A percentile compares a stretch with the other conserved stretches of the same genome.
phyloP scores from a whole-genome alignment of 2,329 filamentous ascomycete species.

The Hypomyces perniciosus region DNA sequence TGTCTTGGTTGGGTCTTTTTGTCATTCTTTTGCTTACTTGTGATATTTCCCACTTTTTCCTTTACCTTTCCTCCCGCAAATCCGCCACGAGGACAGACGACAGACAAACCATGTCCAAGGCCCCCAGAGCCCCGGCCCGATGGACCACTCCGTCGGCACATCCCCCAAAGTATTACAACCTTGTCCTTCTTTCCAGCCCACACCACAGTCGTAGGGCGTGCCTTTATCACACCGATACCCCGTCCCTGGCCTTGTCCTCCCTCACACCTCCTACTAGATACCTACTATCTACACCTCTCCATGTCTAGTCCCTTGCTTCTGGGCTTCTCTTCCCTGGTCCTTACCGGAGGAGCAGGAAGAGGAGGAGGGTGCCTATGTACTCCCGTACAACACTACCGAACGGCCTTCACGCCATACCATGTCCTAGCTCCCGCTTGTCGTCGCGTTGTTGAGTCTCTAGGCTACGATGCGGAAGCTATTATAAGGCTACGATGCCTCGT shows the following conservation, averaged over 20 bases:
- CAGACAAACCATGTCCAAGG: not conserved
- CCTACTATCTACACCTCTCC: not conserved
- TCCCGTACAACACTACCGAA: constrained; percentile 8
- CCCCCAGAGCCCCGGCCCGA: too few species aligned
- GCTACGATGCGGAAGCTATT: constrained; percentile 27
- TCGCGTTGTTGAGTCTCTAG: constrained; percentile 20
- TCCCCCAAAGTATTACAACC: too few species aligned
- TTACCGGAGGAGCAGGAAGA: not conserved
- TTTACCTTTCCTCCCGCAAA: too few species aligned
- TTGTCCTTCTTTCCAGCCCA: too few species aligned
- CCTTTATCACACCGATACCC: not conserved
- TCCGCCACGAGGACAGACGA: too few species aligned
- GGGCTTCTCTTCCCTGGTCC: not conserved
- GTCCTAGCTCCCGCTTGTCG: constrained; percentile 8
- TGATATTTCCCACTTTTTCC: too few species aligned
- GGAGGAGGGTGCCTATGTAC: not conserved
- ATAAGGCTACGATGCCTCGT: constrained; percentile 52
- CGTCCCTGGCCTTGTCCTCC: not conserved
- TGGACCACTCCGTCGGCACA: too few species aligned
- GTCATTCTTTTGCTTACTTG: too few species aligned
- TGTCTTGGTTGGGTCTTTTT: too few species aligned
- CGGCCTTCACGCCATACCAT: constrained; percentile 1
- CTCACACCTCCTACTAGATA: not conserved
- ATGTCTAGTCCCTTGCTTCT: not conserved
- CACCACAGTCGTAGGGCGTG: not conserved